Percentiles rank a stretch among this genome's conserved stretches.
These are phyloP conservation scores for Martensiomyces pterosporus DNA, from an alignment of 192 early-diverging fungal species.

Conservation along the genomic window DNA sequence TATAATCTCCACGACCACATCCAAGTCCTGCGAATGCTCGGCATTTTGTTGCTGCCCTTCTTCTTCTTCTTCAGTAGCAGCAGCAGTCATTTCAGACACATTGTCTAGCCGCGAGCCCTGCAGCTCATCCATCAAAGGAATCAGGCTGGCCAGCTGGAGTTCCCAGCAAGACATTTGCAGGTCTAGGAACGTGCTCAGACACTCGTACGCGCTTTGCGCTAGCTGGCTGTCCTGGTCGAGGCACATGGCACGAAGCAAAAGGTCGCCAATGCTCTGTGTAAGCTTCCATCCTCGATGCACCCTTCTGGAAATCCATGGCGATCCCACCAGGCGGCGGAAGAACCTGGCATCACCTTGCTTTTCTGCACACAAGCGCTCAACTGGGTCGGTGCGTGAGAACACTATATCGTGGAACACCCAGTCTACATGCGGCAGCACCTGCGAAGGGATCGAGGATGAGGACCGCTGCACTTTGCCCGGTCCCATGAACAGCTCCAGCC, in stretches of 20 bases:
- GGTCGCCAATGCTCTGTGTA: constrained; percentile 19
- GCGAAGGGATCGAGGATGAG: background rate
- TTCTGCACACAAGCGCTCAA: constrained; percentile 9
- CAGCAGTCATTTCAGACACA: background rate
- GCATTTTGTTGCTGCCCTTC: background rate
- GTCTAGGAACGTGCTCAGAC: constrained; percentile 15
- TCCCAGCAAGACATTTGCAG: constrained; percentile 14
- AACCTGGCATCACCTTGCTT: constrained; percentile 2
- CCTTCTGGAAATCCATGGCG: constrained; percentile 11
- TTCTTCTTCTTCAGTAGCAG: background rate
- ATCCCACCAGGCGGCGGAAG: constrained; percentile 10
- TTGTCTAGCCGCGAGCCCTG: constrained; percentile 9
- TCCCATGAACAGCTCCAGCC: constrained; percentile 13
- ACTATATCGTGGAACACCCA: background rate
- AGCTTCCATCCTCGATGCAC: constrained; percentile 22
- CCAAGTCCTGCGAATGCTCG: constrained; percentile 6
- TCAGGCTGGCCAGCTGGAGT: constrained; percentile 1
- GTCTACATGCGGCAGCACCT: background rate
- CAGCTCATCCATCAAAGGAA: constrained; percentile 6
- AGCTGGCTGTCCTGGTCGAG: background rate
- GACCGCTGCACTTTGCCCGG: background rate
- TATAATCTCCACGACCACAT: background rate
- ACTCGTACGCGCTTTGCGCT: constrained; percentile 4
- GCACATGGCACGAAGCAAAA: constrained; percentile 13
- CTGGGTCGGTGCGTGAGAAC: constrained; percentile 7